Conservation (phyloP, 805 yeast species). For the Wickerhamiella spandovensis region DNA sequence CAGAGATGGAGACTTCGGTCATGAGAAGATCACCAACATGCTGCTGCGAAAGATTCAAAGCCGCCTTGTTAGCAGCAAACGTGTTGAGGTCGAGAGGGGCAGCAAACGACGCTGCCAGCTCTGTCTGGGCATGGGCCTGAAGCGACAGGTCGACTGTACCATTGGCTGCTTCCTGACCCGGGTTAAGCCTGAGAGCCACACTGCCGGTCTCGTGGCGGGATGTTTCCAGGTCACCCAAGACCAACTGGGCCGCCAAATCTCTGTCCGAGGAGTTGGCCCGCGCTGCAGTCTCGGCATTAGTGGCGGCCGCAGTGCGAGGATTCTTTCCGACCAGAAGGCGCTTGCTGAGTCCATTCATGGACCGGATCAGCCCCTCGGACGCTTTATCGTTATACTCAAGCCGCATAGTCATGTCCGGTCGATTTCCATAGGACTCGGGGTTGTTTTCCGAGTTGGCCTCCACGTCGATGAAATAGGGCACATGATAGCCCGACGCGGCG, state of each 20-base stretch:
- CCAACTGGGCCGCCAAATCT: constrained; percentile 19
- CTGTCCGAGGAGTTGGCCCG: constrained; percentile 31
- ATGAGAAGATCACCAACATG: constrained; percentile 8
- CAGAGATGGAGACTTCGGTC: neutral
- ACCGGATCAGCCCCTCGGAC: constrained; percentile 60
- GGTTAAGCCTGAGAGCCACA: constrained; percentile 7
- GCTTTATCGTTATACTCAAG: constrained; percentile 48
- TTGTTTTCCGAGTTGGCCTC: constrained; percentile 74
- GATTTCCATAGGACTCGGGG: constrained; percentile 59
- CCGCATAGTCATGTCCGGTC: constrained; percentile 81
- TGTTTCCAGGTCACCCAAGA: constrained; percentile 19
- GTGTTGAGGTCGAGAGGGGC: constrained; percentile 62
- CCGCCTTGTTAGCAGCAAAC: constrained; percentile 27
- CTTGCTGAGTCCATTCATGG: constrained; percentile 79
- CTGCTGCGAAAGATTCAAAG: constrained; percentile 6
- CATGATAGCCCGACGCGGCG: constrained; percentile 19
- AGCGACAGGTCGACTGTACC: constrained; percentile 2
- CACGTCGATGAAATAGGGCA: constrained; percentile 63
- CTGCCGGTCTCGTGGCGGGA: constrained; percentile 1
- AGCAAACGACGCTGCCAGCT: neutral
- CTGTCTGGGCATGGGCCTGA: neutral
- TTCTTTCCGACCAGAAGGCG: constrained; percentile 49
- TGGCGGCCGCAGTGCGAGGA: constrained; percentile 2
- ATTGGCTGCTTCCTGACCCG: constrained; percentile 2
- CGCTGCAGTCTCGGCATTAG: too few species aligned